phyloP scores from a whole-genome alignment of 345 rosid species.

The Aethionema arabicum region DNA sequence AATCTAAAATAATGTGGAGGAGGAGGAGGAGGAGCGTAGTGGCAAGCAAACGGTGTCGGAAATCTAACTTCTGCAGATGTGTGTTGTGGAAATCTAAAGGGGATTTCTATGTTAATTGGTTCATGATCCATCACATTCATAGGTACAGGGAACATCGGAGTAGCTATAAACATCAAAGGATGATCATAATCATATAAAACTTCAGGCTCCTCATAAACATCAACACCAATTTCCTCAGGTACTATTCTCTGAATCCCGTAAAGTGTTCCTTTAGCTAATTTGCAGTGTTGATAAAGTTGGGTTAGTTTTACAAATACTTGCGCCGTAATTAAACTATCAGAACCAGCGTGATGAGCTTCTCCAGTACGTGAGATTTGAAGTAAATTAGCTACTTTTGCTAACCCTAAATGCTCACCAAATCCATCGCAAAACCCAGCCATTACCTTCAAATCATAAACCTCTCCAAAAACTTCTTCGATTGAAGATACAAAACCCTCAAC shows the following conservation, averaged over 20 bases:
- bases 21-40: no score
- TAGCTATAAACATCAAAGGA: no score
- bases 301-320: conserved; percentile 27
- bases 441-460: conserved; percentile 35
- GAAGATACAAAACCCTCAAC: background rate
- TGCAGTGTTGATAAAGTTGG: conserved; percentile 15
- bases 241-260: conserved; percentile 28
- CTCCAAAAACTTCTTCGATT: conserved; percentile 18
- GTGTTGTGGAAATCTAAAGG: no score
- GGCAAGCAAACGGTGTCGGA: no score
- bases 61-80: no score
- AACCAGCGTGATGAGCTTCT: conserved; percentile 36
- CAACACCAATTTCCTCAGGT: no score
- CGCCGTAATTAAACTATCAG: conserved; percentile 36
- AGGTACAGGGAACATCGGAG: no score
- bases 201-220: no score
- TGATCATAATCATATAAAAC: no score
- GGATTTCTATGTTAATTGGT: no score
- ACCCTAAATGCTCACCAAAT: conserved; percentile 28
- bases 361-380: conserved; percentile 26
- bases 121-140: no score
- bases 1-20: no score
- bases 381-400: conserved; percentile 26
- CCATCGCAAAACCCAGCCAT: conserved; percentile 33
- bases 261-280: conserved; percentile 29